These are phyloP conservation scores for Teunomyces lycoperdinae DNA, from an alignment of 805 yeast genomes.

Conservation along the genomic window DNA sequence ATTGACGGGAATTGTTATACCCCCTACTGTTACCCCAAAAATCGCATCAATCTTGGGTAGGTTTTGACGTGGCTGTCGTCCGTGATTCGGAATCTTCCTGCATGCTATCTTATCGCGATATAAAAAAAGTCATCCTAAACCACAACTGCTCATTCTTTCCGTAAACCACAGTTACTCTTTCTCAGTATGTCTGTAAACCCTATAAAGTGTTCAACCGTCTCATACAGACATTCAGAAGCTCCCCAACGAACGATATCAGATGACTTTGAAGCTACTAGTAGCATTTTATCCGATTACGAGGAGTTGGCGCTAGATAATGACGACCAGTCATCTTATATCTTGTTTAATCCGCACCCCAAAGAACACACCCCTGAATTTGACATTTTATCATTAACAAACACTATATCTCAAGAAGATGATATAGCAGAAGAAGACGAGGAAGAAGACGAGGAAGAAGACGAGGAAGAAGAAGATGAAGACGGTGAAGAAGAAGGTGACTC, in stretches of 20 bases:
- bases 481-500: conserved; percentile 9
- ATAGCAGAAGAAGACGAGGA: conserved; percentile 3
- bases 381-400: conserved; percentile 12
- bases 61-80: background rate
- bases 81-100: background rate
- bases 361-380: conserved; percentile 8
- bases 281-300: conserved; percentile 13
- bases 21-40: background rate
- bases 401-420: conserved; percentile 4
- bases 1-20: background rate
- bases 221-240: conserved; percentile 5
- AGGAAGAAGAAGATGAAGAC: conserved; percentile 6
- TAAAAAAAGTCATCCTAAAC: conserved; percentile 2
- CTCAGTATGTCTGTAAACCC: conserved; percentile 8
- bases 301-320: conserved; percentile 10
- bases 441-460: conserved; percentile 7
- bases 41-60: background rate
- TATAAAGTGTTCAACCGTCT: conserved; percentile 6
- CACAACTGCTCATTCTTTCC: background rate
- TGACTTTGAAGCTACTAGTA: conserved; percentile 9
- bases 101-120: conserved; percentile 5
- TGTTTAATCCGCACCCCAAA: conserved; percentile 11
- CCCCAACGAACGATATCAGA: background rate
- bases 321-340: conserved; percentile 14
- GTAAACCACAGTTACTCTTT: conserved; percentile 3